Conservation (phyloP, 768 basidiomycete species). For the Leccinum barrowsii region DNA sequence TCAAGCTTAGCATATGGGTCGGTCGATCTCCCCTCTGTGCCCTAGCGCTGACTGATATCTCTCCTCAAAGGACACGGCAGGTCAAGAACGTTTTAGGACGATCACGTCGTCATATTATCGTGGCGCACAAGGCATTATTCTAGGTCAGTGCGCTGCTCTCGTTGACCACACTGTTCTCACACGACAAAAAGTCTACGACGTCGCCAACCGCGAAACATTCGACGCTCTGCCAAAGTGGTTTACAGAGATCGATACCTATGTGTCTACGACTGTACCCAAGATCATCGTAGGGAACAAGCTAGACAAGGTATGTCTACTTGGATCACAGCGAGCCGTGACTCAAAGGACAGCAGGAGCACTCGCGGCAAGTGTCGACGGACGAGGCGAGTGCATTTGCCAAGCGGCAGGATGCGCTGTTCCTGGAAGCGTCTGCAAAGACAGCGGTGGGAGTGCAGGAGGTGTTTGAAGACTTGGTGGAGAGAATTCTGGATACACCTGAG, state of each 20-base stretch:
- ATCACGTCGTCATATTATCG: slow-evolving; percentile 96
- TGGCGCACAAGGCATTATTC: slow-evolving; percentile 78
- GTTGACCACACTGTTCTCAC: background rate
- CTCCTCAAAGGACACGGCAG: slow-evolving; percentile 75
- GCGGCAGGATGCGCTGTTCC: slow-evolving; percentile 79
- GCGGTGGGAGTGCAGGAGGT: slow-evolving; percentile 77
- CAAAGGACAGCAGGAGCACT: slow-evolving; percentile 63
- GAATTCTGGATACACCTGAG: slow-evolving; percentile 80
- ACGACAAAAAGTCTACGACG: slow-evolving; percentile 77
- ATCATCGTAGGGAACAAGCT: slow-evolving; percentile 95
- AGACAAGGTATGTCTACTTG: slow-evolving; percentile 66
- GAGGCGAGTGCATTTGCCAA: slow-evolving; percentile 81
- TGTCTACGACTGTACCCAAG: slow-evolving; percentile 81
- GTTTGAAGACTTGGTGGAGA: slow-evolving; percentile 72
- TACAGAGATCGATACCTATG: slow-evolving; percentile 91
- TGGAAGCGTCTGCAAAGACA: slow-evolving; percentile 94
- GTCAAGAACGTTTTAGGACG: slow-evolving; percentile 94
- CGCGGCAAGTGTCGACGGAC: slow-evolving; percentile 74
- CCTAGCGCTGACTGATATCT: background rate
- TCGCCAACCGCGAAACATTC: slow-evolving; percentile 87
- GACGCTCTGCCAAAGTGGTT: slow-evolving; percentile 94
- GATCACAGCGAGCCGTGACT: background rate
- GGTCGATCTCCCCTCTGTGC: slow-evolving; percentile 22
- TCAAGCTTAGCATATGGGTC: slow-evolving; percentile 97
- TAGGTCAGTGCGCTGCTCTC: slow-evolving; percentile 40